A percentile compares a stretch with the other conserved stretches of the same genome.
phyloP scores from a whole-genome alignment of 2,329 filamentous ascomycete species.

The Aspergillus sp. region DNA sequence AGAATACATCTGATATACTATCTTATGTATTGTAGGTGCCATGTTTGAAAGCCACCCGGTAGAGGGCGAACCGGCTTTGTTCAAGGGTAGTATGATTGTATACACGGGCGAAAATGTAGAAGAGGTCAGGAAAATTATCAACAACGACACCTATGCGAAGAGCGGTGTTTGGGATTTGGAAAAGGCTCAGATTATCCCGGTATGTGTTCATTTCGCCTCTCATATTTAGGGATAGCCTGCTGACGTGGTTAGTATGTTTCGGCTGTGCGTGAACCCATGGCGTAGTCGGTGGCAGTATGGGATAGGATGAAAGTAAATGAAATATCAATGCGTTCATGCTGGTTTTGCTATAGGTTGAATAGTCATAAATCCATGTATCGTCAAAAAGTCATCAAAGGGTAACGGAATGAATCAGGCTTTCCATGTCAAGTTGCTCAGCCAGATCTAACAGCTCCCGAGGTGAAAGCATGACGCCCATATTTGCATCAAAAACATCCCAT shows the following conservation, averaged over 20 bases:
- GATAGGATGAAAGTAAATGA: constrained; percentile 10
- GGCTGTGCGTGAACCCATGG: constrained; percentile 3
- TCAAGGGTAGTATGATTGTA: constrained; percentile 14
- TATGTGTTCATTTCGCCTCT: not conserved
- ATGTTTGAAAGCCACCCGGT: constrained; percentile 10
- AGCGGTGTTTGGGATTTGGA: constrained; percentile 17
- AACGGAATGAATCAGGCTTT: no score
- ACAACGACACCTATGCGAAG: constrained; percentile 12
- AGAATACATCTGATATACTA: not conserved
- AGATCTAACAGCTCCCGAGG: no score
- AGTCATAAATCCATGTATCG: no score
- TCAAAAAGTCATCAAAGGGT: no score
- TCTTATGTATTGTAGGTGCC: constrained; percentile 4
- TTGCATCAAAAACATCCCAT: no score
- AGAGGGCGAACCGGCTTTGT: constrained; percentile 7
- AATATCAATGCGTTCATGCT: not conserved
- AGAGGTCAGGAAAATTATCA: constrained; percentile 11
- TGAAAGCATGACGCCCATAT: no score
- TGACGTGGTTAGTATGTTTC: constrained; percentile 5
- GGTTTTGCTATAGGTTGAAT: no score
- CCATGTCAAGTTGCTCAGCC: no score
- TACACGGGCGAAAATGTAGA: constrained; percentile 11
- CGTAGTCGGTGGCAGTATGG: constrained; percentile 4
- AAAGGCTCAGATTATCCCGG: constrained; percentile 11
- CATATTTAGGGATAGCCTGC: not conserved